A percentile compares a stretch with the other conserved stretches of the same genome.
Evolutionary conservation across 2,329 filamentous ascomycete genomes (phyloP).

Genomic region (Diplodia mutila): DNA sequence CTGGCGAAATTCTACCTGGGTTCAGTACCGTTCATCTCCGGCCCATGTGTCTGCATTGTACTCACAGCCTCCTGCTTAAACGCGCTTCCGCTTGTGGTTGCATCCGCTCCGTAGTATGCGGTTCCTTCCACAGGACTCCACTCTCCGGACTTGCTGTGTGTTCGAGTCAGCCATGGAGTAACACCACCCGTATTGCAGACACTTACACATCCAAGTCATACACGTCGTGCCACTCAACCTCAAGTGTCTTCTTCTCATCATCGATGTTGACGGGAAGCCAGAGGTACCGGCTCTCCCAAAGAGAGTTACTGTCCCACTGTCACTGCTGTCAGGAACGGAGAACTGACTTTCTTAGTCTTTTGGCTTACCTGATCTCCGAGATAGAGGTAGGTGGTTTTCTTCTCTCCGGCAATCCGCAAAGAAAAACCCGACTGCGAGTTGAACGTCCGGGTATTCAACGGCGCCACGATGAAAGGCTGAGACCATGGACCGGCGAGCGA

Average conservation of each 20-base stretch:
- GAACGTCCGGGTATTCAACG: slow-evolving; percentile 56
- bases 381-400: slow-evolving; percentile 56
- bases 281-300: slow-evolving; percentile 62
- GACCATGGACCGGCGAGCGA: slow-evolving; percentile 57
- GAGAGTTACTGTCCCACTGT: slow-evolving; percentile 58
- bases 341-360: background rate
- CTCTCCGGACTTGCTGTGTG: slow-evolving; percentile 50
- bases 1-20: slow-evolving; percentile 49
- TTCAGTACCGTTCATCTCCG: background rate
- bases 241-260: slow-evolving; percentile 55
- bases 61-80: slow-evolving; percentile 58
- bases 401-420: slow-evolving; percentile 53
- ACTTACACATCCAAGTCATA: slow-evolving; percentile 57
- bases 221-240: slow-evolving; percentile 59
- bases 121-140: slow-evolving; percentile 53
- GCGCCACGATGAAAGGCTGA: slow-evolving; percentile 57
- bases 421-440: slow-evolving; percentile 59
- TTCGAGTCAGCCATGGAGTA: slow-evolving; percentile 3
- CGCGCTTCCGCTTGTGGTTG: slow-evolving; percentile 51
- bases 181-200: background rate
- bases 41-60: background rate
- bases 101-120: slow-evolving; percentile 53
- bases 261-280: slow-evolving; percentile 60
- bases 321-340: background rate
- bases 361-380: slow-evolving; percentile 49